Conservation (phyloP, 2,329 filamentous ascomycete genomes). For the Neoscytalidium dimidiatum region DNA sequence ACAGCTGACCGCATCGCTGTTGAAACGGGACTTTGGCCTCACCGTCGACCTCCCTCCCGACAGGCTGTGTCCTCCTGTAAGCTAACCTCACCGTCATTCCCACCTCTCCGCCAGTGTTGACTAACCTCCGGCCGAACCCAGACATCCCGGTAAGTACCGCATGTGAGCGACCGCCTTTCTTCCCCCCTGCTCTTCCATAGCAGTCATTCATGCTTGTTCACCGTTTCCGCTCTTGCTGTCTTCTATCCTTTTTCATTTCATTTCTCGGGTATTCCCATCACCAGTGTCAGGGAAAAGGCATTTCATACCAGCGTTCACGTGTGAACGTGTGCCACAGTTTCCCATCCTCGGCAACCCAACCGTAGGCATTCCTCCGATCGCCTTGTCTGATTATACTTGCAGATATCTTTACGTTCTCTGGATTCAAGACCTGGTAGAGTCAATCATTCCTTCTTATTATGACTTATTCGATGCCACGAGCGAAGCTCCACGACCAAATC, state of each 20-base stretch:
- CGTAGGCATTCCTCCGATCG: too few species aligned
- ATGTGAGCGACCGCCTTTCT: background rate
- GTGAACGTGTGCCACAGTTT: background rate
- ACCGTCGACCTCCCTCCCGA: conserved; percentile 71
- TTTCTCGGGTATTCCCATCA: background rate
- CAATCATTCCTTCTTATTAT: conserved; percentile 52
- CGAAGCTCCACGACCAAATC: conserved; percentile 17
- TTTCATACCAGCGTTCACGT: background rate
- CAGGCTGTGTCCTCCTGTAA: conserved; percentile 81
- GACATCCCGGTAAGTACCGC: conserved; percentile 1
- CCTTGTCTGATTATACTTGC: background rate
- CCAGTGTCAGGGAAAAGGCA: background rate
- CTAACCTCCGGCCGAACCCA: conserved; percentile 34
- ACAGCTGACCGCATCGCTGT: conserved; percentile 73
- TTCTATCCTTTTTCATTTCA: background rate
- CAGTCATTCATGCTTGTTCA: background rate
- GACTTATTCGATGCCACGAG: conserved; percentile 27
- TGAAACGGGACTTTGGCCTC: conserved; percentile 75
- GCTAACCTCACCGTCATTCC: conserved; percentile 8
- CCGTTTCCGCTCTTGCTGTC: background rate
- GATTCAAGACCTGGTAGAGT: conserved; percentile 80
- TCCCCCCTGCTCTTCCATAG: background rate
- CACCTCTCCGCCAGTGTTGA: background rate
- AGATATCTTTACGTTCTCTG: conserved; percentile 89
- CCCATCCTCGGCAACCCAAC: background rate